Percentiles rank a stretch among this genome's conserved stretches.
phyloP scores from a whole-genome alignment of 495 filamentous ascomycete genomes.

The Margaritispora aquatica region DNA sequence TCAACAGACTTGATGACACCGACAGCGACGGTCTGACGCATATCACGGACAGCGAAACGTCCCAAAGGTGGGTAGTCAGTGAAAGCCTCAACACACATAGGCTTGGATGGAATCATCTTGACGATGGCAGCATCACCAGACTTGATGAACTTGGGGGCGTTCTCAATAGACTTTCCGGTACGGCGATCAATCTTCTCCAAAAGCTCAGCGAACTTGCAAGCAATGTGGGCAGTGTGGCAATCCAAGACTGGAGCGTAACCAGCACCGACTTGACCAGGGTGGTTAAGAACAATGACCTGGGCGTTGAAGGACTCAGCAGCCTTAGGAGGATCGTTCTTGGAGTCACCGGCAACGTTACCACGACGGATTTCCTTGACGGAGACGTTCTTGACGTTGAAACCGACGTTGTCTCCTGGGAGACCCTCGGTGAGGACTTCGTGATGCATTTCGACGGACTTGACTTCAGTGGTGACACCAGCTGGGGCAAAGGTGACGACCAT shows the following conservation, averaged over 20 bases:
- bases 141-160: constrained; percentile 97
- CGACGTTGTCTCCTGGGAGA: constrained; percentile 98
- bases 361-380: constrained; percentile 99
- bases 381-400: constrained; percentile 99
- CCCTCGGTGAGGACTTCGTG: constrained; percentile 98
- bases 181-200: constrained; percentile 99
- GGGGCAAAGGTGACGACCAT: constrained; percentile 98
- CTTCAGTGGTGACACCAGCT: constrained; percentile 98
- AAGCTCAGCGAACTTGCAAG: constrained; percentile 99
- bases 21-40: constrained; percentile 91
- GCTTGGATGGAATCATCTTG: constrained; percentile 99
- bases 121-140: constrained; percentile 99
- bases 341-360: constrained; percentile 99
- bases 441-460: constrained; percentile 99
- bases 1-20: constrained; percentile 75
- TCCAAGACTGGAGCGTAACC: constrained; percentile 98
- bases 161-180: constrained; percentile 96
- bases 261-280: constrained; percentile 98
- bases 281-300: constrained; percentile 99
- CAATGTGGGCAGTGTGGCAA: constrained; percentile 99
- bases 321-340: constrained; percentile 97
- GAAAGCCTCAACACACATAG: constrained; percentile 99
- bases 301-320: constrained; percentile 92
- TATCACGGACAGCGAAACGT: constrained; percentile 80
- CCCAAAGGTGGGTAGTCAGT: constrained; percentile 98